Evolutionary conservation across 2,329 filamentous ascomycete genomes (phyloP), one percentile per base, ranked within the genome.

Genomic region (Sordariomycetes sp.): DNA sequence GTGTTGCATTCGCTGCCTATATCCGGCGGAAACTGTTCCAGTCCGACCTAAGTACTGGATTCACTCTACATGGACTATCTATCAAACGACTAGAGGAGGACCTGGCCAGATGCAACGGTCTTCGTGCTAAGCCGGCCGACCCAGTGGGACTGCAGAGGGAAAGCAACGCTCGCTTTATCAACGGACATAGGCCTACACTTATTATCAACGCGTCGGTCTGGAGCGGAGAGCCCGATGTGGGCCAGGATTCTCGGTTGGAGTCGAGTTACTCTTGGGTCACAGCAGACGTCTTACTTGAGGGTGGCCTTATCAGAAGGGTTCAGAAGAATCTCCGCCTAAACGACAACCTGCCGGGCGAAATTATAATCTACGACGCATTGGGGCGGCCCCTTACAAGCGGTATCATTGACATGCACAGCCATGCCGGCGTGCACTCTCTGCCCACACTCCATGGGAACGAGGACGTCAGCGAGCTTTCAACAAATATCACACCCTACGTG

Each of bases 401-500:
- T 14, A 83, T 89, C 63, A 81, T 89, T 53, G 86, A 89, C 65
- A 88, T 88, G 82, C 86, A 89, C 69, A 83, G 79, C 37, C 86
- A 89, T 65, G 77, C 83, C 1, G 83, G 85, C 7, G 79, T 86
- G 1, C 73, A 77, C 28, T 74, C 78, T 18, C 69, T 87, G 18
- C 85, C 85, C 0, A 67, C 65, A 2, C 72, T 87, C 1, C 59
- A 64, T 2, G 83, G 81, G 20, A 80, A 76, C 60, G 71, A 75
- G 0, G 86, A 89, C 61, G 75, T 71, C 58, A 89, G 88, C 63
- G 86, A 89, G 68, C 69, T 84, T 62, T 82, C 80, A 1, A 72
- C 72, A 34, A 81, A 87, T 64, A 81, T 86, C 58, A 88, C 86
- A 0, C 86, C 86, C 0, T 89, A 82, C 65, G 83, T 86, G 6